Evolutionary conservation across 768 basidiomycete species (phyloP).

Genomic region (Coprinellus micaceus): DNA sequence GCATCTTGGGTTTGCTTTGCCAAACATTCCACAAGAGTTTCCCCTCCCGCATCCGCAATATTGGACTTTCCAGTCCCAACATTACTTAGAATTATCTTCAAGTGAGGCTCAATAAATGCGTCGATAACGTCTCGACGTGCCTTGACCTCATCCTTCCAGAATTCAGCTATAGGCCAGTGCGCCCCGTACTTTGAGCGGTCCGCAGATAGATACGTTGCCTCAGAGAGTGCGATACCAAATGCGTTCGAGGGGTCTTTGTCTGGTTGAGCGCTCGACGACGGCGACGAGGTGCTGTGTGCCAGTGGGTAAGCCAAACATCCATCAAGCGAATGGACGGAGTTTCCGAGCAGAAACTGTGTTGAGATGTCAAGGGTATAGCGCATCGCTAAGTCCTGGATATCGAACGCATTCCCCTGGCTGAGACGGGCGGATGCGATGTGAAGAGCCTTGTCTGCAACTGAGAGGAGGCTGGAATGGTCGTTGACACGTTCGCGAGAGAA

Average conservation of each 20-base stretch:
- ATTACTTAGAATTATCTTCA: slow-evolving; percentile 49
- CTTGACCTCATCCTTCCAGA: no score
- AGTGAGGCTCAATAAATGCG: slow-evolving; percentile 45
- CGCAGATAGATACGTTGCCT: no score
- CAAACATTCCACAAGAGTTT: slow-evolving; percentile 49
- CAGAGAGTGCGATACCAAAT: no score
- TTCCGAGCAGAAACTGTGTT: slow-evolving; percentile 54
- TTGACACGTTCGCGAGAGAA: slow-evolving; percentile 59
- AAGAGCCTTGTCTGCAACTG: slow-evolving; percentile 49
- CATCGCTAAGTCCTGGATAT: slow-evolving; percentile 57
- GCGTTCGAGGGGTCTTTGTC: slow-evolving; percentile 30
- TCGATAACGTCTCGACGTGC: no score
- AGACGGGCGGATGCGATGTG: not conserved
- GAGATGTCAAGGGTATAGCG: slow-evolving; percentile 61
- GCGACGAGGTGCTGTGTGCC: not conserved
- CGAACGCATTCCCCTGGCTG: slow-evolving; percentile 41
- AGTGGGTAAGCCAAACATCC: slow-evolving; percentile 51
- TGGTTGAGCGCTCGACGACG: slow-evolving; percentile 9
- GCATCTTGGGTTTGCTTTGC: slow-evolving; percentile 52
- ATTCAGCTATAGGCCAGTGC: no score
- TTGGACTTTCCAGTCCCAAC: slow-evolving; percentile 42
- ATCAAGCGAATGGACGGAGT: slow-evolving; percentile 43
- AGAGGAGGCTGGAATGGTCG: slow-evolving; percentile 61
- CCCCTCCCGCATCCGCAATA: slow-evolving; percentile 21
- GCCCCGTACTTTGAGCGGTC: no score